Conservation (phyloP, 2,329 filamentous ascomycete species). For the Neospermospora avenae region DNA sequence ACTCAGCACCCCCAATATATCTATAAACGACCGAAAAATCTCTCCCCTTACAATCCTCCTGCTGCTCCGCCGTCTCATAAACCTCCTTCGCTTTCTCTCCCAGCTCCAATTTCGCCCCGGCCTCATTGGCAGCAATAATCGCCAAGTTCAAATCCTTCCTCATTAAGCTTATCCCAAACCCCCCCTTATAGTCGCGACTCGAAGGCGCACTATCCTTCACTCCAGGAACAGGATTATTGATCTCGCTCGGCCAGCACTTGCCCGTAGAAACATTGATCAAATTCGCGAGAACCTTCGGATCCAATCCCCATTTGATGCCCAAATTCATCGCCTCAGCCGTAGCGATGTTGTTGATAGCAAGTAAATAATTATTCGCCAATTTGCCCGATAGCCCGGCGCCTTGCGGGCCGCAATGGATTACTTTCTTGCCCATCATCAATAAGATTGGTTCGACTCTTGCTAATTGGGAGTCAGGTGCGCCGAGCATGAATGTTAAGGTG, state of each 20-base stretch:
- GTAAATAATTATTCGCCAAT: constrained; percentile 93
- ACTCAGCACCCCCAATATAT: constrained; percentile 50
- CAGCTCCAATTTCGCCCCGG: constrained; percentile 62
- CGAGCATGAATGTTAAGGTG: constrained; percentile 95
- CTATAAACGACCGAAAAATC: constrained; percentile 83
- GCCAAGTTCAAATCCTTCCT: constrained; percentile 75
- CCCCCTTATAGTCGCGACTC: constrained; percentile 70
- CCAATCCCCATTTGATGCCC: constrained; percentile 51
- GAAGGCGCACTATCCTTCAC: constrained; percentile 76
- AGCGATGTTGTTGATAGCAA: constrained; percentile 84
- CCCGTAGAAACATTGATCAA: constrained; percentile 94
- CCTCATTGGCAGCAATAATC: constrained; percentile 67
- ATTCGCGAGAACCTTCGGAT: constrained; percentile 64
- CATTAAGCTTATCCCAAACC: constrained; percentile 77
- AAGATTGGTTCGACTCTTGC: constrained; percentile 66
- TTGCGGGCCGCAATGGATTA: constrained; percentile 81
- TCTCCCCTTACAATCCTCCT: constrained; percentile 60
- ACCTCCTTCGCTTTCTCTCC: constrained; percentile 61
- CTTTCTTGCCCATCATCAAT: constrained; percentile 78
- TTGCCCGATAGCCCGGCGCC: constrained; percentile 88
- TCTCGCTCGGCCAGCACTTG: constrained; percentile 91
- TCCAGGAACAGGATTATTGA: constrained; percentile 91
- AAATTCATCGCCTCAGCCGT: constrained; percentile 58
- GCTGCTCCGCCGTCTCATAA: constrained; percentile 63
- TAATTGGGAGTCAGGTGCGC: constrained; percentile 59